phyloP scores from a whole-genome alignment of 2,329 filamentous ascomycete species.

The Alternaria incomplexa region DNA sequence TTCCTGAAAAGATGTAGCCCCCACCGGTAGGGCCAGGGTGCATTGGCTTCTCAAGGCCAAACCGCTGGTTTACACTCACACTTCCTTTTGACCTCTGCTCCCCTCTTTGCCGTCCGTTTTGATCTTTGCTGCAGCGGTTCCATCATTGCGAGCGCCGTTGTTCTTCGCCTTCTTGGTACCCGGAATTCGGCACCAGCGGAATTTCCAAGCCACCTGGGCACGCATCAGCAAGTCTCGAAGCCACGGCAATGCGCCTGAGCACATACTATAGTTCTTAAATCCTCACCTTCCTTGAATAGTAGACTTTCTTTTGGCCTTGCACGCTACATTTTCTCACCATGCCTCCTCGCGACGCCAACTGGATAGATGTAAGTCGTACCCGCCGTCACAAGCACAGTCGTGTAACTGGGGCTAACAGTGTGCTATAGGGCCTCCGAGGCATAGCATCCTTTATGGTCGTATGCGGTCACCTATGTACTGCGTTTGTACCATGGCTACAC shows the following conservation, averaged over 20 bases:
- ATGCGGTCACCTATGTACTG: conserved; percentile 51
- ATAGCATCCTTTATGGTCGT: conserved; percentile 53
- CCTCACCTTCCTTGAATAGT: conserved; percentile 13
- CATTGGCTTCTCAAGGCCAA: conserved; percentile 9
- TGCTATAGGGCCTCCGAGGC: conserved; percentile 49
- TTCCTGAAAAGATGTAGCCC: conserved; percentile 22
- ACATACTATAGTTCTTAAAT: conserved; percentile 5
- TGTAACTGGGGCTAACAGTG: conserved; percentile 30
- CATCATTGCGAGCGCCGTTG: conserved; percentile 1
- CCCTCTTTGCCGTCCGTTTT: neutral
- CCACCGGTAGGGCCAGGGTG: conserved; percentile 9
- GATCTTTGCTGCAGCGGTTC: neutral
- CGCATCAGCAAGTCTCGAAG: neutral
- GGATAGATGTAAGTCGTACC: conserved; percentile 44
- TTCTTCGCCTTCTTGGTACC: neutral
- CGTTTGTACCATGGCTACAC: conserved; percentile 51
- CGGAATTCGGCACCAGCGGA: conserved; percentile 1
- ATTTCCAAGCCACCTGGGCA: neutral
- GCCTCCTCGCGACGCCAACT: conserved; percentile 48
- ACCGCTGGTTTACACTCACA: conserved; percentile 6
- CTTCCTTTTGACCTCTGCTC: neutral
- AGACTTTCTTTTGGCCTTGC: conserved; percentile 14
- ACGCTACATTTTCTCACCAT: conserved; percentile 22
- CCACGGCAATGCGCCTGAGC: conserved; percentile 20
- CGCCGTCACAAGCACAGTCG: conserved; percentile 2